Percentiles rank a stretch among this genome's conserved stretches.
phyloP scores from a whole-genome alignment of 208 protist genomes.

The Wallacemonas collosoma region DNA sequence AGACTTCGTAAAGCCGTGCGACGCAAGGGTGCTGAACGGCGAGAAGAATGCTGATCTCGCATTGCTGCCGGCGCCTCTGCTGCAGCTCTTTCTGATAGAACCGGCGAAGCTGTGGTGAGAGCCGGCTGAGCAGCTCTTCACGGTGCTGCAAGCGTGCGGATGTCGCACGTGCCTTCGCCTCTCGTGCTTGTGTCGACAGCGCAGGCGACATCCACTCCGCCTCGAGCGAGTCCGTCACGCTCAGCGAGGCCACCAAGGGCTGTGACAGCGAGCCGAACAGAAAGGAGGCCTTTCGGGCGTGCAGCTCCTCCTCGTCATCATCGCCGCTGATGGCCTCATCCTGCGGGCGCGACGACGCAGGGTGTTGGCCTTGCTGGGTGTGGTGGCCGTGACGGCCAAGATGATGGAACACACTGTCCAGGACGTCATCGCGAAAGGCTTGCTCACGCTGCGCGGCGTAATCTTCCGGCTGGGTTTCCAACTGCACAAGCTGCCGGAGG shows the following conservation, averaged over 20 bases:
- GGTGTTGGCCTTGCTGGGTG: too few species aligned
- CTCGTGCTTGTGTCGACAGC: not conserved
- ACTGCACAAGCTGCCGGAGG: constrained; percentile 33
- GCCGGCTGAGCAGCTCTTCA: constrained; percentile 29
- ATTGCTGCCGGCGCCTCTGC: constrained; percentile 56
- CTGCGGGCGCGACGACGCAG: too few species aligned
- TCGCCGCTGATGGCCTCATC: not conserved
- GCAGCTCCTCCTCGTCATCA: not conserved
- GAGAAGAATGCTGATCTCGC: constrained; percentile 76
- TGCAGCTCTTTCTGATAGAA: constrained; percentile 45
- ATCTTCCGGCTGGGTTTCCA: constrained; percentile 52
- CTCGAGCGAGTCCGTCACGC: not conserved
- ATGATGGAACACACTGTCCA: constrained; percentile 3
- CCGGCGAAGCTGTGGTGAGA: constrained; percentile 30
- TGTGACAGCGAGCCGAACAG: constrained; percentile 6
- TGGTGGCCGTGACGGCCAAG: not conserved
- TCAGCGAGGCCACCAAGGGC: not conserved
- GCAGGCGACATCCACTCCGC: not conserved
- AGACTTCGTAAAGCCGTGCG: constrained; percentile 64
- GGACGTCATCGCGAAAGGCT: constrained; percentile 21
- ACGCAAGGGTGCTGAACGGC: constrained; percentile 63
- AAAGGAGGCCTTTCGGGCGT: not conserved
- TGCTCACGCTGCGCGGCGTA: constrained; percentile 30
- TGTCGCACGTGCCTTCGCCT: not conserved
- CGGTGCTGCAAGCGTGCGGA: not conserved